Percentiles rank a stretch among this genome's conserved stretches.
These are phyloP conservation scores for Mycena maculata DNA, from an alignment of 768 basidiomycete species.

Conservation along the genomic window DNA sequence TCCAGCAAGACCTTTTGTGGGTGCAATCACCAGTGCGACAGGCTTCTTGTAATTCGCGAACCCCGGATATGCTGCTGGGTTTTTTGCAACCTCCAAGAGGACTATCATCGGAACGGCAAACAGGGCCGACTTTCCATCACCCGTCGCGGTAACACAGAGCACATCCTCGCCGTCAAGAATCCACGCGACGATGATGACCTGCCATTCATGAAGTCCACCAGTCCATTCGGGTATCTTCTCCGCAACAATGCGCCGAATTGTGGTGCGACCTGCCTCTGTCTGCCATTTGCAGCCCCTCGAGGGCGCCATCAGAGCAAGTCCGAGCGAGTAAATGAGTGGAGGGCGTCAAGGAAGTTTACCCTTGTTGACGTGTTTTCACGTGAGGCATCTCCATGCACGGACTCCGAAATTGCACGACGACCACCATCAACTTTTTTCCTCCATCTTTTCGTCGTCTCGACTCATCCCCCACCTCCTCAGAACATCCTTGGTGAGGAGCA, in stretches of 20 bases:
- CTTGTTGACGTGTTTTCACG: background rate
- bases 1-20: background rate
- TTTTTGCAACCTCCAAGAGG: background rate
- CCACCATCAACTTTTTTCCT: background rate
- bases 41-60: background rate
- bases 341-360: too few relatives aligned
- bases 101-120: background rate
- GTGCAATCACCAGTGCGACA: too few relatives aligned
- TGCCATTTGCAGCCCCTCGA: constrained; percentile 1
- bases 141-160: background rate
- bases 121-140: constrained; percentile 4
- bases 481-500: background rate
- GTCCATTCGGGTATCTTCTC: too few relatives aligned
- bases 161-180: constrained; percentile 20
- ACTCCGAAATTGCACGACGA: background rate
- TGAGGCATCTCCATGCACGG: background rate
- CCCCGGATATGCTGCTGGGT: background rate
- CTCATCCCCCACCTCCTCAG: background rate
- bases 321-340: background rate
- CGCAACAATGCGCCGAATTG: background rate
- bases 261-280: background rate
- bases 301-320: background rate
- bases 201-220: background rate
- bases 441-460: background rate
- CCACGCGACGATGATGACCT: background rate